phyloP scores from a whole-genome alignment of 73 alveolate species.

The Tetrahymena elliotti region DNA sequence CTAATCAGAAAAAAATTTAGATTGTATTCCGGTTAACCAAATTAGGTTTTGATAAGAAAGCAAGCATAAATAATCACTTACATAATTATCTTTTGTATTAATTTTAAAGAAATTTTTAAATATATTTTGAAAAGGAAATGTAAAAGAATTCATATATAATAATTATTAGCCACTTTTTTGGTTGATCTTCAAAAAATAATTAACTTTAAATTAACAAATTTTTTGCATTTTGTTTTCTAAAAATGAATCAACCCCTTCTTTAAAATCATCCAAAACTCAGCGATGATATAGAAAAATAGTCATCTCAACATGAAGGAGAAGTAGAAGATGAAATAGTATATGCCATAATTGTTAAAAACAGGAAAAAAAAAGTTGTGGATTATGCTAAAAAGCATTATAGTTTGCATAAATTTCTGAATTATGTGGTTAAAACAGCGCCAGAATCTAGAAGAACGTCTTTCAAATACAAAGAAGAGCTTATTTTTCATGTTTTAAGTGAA shows the following conservation, averaged over 20 bases:
- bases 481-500: neutral
- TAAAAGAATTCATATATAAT: too few species aligned
- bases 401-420: neutral
- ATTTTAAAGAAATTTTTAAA: too few species aligned
- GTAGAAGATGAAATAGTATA: neutral
- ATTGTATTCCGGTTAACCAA: neutral
- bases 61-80: neutral
- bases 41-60: neutral
- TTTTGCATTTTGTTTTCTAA: neutral
- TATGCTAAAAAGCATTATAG: neutral
- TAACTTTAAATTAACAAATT: neutral
- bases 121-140: neutral
- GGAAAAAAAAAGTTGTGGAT: neutral
- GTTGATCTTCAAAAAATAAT: neutral
- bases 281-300: neutral
- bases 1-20: neutral
- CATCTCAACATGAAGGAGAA: neutral
- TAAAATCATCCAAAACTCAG: neutral
- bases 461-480: neutral
- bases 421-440: neutral
- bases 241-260: neutral
- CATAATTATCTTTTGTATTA: neutral
- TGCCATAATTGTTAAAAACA: neutral
- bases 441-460: neutral
- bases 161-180: neutral